Evolutionary conservation across 2,329 filamentous ascomycete genomes (phyloP).

Genomic region (Apiospora hydei): DNA sequence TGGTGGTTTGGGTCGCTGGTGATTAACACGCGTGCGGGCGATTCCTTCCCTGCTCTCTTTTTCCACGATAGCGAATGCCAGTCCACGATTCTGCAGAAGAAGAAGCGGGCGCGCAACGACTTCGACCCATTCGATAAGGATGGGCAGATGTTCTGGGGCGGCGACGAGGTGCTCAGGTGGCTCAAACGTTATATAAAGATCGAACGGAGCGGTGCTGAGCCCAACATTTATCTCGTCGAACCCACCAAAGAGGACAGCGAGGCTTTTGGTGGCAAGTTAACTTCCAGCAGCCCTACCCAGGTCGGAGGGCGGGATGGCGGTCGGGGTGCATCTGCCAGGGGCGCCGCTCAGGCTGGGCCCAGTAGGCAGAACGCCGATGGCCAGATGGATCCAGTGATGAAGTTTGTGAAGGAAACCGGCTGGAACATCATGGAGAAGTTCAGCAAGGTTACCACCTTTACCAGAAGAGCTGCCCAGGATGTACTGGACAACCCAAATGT

Average conservation of each 20-base stretch:
- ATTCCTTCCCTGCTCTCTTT: conserved; percentile 94
- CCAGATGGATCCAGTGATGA: conserved; percentile 90
- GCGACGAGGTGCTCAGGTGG: conserved; percentile 94
- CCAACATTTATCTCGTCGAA: conserved; percentile 90
- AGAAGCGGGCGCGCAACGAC: conserved; percentile 79
- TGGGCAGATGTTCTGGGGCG: conserved; percentile 95
- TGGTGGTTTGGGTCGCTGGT: conserved; percentile 99
- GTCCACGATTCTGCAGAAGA: conserved; percentile 93
- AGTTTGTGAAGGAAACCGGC: conserved; percentile 90
- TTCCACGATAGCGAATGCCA: conserved; percentile 98
- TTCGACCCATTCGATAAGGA: conserved; percentile 90
- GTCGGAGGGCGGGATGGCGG: conserved; percentile 50
- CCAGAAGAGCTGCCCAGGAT: conserved; percentile 87
- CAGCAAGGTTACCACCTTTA: conserved; percentile 97
- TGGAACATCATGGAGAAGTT: conserved; percentile 98
- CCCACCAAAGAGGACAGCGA: conserved; percentile 84
- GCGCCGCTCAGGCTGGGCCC: conserved; percentile 46
- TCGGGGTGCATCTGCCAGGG: conserved; percentile 40
- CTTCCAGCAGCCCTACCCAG: conserved; percentile 52
- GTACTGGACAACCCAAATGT: conserved; percentile 90
- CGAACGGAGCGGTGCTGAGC: conserved; percentile 84
- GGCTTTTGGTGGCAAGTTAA: conserved; percentile 75
- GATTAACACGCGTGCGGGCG: conserved; percentile 88
- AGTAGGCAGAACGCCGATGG: conserved; percentile 62
- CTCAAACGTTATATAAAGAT: conserved; percentile 83